Evolutionary conservation across 2,329 filamentous ascomycete genomes (phyloP).

Genomic region (Sclerotinia borealis): DNA sequence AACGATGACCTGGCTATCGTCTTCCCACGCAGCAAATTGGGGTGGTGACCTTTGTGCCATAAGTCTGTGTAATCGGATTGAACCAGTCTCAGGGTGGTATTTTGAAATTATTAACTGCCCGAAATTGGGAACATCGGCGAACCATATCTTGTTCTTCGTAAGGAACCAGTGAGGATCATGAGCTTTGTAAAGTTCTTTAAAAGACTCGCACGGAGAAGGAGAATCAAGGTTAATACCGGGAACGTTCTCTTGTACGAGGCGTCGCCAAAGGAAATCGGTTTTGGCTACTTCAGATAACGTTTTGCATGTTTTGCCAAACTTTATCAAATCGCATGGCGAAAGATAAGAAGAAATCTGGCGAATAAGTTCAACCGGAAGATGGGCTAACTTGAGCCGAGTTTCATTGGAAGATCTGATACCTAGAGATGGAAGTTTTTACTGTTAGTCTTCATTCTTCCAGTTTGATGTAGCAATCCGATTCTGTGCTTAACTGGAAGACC

Average conservation of each 20-base stretch:
- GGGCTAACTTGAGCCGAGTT: conserved; percentile 35
- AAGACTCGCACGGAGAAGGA: conserved; percentile 55
- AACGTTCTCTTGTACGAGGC: conserved; percentile 61
- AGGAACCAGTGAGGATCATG: conserved; percentile 85
- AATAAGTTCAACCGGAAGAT: conserved; percentile 69
- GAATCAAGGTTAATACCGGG: conserved; percentile 48
- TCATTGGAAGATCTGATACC: background rate
- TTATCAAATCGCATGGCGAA: conserved; percentile 55
- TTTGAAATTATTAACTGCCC: background rate
- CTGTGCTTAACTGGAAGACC: conserved; percentile 5
- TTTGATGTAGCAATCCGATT: background rate
- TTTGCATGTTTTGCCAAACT: conserved; percentile 55
- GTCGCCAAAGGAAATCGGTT: conserved; percentile 67
- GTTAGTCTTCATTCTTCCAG: conserved; percentile 4
- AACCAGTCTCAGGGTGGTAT: conserved; percentile 65
- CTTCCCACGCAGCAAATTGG: conserved; percentile 57
- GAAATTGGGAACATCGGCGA: conserved; percentile 62
- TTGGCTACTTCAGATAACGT: conserved; percentile 52
- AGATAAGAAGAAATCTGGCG: conserved; percentile 65
- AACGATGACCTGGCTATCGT: conserved; percentile 60
- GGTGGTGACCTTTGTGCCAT: conserved; percentile 56
- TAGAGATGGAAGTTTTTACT: background rate
- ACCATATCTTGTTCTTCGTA: conserved; percentile 75
- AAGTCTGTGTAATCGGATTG: conserved; percentile 76
- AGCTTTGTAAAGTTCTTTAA: conserved; percentile 63